Evolutionary conservation across 495 filamentous ascomycete species (phyloP).

Genomic region (Podospora comata): DNA sequence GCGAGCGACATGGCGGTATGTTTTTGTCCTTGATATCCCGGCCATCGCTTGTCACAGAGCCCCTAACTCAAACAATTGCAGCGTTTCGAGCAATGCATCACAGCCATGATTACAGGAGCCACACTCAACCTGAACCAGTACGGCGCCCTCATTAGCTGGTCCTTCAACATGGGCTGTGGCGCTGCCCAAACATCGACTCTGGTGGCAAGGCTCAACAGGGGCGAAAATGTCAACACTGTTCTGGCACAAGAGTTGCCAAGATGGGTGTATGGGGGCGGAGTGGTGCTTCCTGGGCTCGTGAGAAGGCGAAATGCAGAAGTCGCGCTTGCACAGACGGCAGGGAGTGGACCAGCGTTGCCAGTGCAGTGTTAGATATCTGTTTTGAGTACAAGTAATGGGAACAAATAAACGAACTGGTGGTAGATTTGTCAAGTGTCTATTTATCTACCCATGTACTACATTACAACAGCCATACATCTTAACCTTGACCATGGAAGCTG

Average conservation of each 20-base stretch:
- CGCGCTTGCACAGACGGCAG: slow-evolving; percentile 36
- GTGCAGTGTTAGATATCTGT: slow-evolving; percentile 12
- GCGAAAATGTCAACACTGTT: slow-evolving; percentile 41
- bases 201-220: slow-evolving; percentile 45
- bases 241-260: slow-evolving; percentile 45
- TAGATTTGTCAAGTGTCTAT: no score
- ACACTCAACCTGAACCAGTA: slow-evolving; percentile 50
- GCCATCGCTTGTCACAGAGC: not conserved
- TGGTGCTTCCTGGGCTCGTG: slow-evolving; percentile 40
- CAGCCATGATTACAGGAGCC: slow-evolving; percentile 34
- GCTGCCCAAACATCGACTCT: slow-evolving; percentile 40
- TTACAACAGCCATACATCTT: not conserved
- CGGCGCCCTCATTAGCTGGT: slow-evolving; percentile 48
- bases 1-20: slow-evolving; percentile 41
- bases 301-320: slow-evolving; percentile 45
- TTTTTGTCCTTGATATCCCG: not conserved
- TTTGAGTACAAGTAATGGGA: no score
- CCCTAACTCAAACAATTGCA: not conserved
- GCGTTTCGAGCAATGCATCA: slow-evolving; percentile 36
- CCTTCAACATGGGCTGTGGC: slow-evolving; percentile 53
- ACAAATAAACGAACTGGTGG: no score
- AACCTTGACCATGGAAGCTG: not conserved
- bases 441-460: not conserved
- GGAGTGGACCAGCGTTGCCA: slow-evolving; percentile 14
- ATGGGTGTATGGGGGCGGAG: slow-evolving; percentile 45